Conservation (phyloP, 129 eudicot genomes). For the Apium graveolens region DNA sequence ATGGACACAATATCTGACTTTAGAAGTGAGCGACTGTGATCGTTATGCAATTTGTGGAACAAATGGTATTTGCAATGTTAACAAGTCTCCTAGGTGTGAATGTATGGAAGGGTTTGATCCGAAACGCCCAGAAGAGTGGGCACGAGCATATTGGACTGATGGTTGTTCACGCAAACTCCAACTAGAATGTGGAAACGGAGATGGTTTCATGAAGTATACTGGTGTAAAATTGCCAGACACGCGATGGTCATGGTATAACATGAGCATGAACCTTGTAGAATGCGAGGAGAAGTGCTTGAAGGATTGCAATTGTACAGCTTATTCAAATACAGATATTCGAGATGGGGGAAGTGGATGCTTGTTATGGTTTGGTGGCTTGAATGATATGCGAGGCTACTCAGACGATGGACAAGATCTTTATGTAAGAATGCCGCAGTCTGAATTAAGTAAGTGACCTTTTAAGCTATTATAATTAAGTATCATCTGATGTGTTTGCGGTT, state of each 20-base stretch:
- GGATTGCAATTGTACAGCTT: slow-evolving; percentile 16
- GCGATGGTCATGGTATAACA: neutral
- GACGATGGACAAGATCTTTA: neutral
- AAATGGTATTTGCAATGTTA: neutral
- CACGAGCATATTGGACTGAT: neutral
- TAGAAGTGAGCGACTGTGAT: neutral
- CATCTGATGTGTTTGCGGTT: neutral
- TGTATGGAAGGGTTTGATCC: neutral
- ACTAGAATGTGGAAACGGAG: neutral
- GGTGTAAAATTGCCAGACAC: neutral
- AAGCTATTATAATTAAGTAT: neutral
- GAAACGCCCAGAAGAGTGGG: neutral
- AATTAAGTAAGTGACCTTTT: neutral
- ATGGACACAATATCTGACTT: neutral
- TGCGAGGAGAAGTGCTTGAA: slow-evolving; percentile 9
- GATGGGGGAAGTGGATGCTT: slow-evolving; percentile 10
- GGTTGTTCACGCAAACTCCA: neutral
- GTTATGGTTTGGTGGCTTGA: slow-evolving; percentile 6
- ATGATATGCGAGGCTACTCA: neutral
- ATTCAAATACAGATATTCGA: slow-evolving; percentile 2
- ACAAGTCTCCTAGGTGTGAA: neutral
- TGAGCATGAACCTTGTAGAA: neutral
- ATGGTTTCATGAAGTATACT: neutral
- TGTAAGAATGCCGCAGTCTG: neutral
- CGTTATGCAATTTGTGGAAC: neutral